Evolutionary conservation across 257 asterid species (phyloP).

Genomic region (Lycium ferocissimum): DNA sequence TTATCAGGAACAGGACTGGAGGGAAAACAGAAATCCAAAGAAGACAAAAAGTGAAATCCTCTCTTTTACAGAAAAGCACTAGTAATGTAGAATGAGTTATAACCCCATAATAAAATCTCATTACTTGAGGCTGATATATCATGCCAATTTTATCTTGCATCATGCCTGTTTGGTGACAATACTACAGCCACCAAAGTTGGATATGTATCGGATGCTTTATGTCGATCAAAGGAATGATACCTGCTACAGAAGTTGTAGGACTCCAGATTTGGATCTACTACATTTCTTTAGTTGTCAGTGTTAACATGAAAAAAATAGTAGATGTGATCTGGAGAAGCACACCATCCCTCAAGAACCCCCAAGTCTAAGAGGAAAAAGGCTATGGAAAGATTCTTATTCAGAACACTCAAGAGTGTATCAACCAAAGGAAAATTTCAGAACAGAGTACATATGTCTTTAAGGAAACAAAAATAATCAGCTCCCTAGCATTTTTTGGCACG

Average conservation of each 20-base stretch:
- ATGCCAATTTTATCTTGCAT: conserved; percentile 56
- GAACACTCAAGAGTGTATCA: neutral
- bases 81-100: conserved; percentile 65
- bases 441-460: neutral
- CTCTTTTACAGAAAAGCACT: neutral
- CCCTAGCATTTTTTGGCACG: neutral
- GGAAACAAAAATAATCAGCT: neutral
- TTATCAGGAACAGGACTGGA: conserved; percentile 49
- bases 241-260: neutral
- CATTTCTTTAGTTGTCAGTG: neutral
- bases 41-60: conserved; percentile 42
- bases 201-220: conserved; percentile 45
- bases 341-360: neutral
- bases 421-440: neutral
- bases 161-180: conserved; percentile 49
- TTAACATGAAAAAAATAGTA: neutral
- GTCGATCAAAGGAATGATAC: neutral
- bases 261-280: neutral
- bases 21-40: conserved; percentile 48
- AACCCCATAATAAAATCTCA: conserved; percentile 58
- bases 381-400: neutral
- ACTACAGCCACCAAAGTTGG: conserved; percentile 50
- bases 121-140: conserved; percentile 60
- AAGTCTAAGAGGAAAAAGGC: neutral
- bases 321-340: neutral